Conservation (phyloP, 495 filamentous ascomycete species). For the Pyrenula aspistea region DNA sequence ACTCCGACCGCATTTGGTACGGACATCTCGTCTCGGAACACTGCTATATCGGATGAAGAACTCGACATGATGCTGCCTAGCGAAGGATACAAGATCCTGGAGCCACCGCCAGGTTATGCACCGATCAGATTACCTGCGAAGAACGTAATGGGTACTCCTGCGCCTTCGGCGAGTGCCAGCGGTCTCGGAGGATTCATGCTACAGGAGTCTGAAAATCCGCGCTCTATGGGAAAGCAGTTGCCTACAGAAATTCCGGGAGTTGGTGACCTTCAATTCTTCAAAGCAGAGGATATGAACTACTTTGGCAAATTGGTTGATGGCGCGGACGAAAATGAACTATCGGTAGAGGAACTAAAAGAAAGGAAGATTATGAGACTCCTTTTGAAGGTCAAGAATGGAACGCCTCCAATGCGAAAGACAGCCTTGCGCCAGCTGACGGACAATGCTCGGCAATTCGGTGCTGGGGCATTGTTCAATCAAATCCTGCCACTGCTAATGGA, state of each 20-base stretch:
- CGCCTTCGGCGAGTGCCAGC: conserved; percentile 46
- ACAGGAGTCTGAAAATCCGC: conserved; percentile 80
- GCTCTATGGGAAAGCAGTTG: conserved; percentile 75
- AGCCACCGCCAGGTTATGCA: conserved; percentile 85
- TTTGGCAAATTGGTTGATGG: conserved; percentile 96
- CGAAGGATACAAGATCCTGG: conserved; percentile 87
- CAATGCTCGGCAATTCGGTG: conserved; percentile 93
- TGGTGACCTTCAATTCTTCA: conserved; percentile 97
- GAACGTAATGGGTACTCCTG: conserved; percentile 67
- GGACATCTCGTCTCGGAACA: conserved; percentile 69
- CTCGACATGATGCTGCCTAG: conserved; percentile 82
- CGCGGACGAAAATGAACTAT: conserved; percentile 83
- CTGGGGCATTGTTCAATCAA: conserved; percentile 91
- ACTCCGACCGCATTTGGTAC: conserved; percentile 57
- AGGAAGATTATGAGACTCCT: conserved; percentile 96
- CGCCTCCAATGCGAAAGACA: conserved; percentile 97
- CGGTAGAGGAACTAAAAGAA: conserved; percentile 92
- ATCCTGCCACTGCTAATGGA: conserved; percentile 97
- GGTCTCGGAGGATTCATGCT: conserved; percentile 86
- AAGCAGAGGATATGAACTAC: conserved; percentile 97
- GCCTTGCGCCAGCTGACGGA: conserved; percentile 97
- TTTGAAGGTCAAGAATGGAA: conserved; percentile 98
- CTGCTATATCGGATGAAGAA: conserved; percentile 80
- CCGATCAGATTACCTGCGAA: conserved; percentile 67
- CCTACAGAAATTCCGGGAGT: conserved; percentile 96